phyloP scores from a whole-genome alignment of 2,329 filamentous ascomycete genomes.

The Colletotrichum tanaceti region DNA sequence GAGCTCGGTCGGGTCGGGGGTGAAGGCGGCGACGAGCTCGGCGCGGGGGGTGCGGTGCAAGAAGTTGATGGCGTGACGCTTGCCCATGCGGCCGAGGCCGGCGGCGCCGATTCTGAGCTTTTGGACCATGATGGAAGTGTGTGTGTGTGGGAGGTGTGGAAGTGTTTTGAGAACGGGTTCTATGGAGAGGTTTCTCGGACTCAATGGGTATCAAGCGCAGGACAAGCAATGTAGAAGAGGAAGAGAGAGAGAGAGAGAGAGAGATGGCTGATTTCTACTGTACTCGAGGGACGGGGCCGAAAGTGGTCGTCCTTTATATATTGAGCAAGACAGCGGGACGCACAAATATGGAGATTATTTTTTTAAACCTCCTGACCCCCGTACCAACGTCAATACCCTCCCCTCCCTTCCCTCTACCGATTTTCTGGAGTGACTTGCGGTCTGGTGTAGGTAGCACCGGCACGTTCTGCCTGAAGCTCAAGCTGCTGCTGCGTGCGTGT shows the following conservation, averaged over 20 bases:
- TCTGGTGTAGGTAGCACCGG: no score
- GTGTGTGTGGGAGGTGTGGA: no score
- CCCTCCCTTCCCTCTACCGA: background rate
- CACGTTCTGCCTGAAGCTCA: no score
- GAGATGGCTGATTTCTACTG: no score
- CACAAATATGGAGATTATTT: conserved; percentile 11
- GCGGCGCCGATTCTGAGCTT: conserved; percentile 58
- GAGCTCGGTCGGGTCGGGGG: conserved; percentile 57
- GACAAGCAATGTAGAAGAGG: background rate
- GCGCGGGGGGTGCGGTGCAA: conserved; percentile 59
- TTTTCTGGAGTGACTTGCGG: background rate
- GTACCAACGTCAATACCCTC: no score
- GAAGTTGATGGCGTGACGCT: conserved; percentile 62
- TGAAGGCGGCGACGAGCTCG: conserved; percentile 62
- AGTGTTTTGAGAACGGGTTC: no score
- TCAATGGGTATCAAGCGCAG: background rate
- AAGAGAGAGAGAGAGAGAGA: no score
- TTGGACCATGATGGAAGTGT: conserved; percentile 22
- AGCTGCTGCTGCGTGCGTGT: conserved; percentile 22
- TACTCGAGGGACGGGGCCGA: background rate
- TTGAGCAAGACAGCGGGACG: background rate
- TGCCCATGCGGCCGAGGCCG: conserved; percentile 65
- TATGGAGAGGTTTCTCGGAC: background rate
- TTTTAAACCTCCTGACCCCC: background rate
- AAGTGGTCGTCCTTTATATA: conserved; percentile 10